Conservation (phyloP, 2,329 filamentous ascomycete genomes). For the Fusarium duplospermum region DNA sequence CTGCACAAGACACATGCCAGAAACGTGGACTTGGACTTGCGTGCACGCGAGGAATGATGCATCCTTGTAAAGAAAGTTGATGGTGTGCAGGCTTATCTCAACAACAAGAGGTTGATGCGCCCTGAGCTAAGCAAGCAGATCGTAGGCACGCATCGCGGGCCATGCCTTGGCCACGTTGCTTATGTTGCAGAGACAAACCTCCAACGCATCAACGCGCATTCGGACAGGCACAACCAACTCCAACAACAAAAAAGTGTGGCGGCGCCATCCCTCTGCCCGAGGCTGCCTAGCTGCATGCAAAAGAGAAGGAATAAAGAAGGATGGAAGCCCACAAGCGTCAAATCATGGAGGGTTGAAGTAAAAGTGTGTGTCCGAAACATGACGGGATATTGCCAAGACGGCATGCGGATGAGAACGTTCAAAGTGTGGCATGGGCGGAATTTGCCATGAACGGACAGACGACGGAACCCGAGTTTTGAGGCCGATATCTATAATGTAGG, state of each 20-base stretch:
- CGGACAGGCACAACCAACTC: background rate
- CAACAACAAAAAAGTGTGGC: slow-evolving; percentile 2
- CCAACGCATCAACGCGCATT: background rate
- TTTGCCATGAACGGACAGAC: slow-evolving; percentile 6
- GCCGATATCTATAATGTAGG: background rate
- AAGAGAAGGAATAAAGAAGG: slow-evolving; percentile 36
- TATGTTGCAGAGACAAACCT: background rate
- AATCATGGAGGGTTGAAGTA: background rate
- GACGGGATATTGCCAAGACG: slow-evolving; percentile 11
- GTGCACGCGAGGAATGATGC: slow-evolving; percentile 8
- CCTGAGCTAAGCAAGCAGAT: background rate
- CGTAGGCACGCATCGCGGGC: slow-evolving; percentile 2
- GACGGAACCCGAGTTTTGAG: slow-evolving; percentile 14
- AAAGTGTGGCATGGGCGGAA: slow-evolving; percentile 21
- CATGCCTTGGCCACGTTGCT: slow-evolving; percentile 24
- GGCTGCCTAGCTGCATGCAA: slow-evolving; percentile 1
- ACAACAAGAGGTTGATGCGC: background rate
- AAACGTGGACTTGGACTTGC: slow-evolving; percentile 26
- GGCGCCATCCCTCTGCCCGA: slow-evolving; percentile 36
- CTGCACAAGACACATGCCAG: slow-evolving; percentile 20
- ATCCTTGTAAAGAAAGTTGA: background rate
- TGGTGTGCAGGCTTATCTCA: slow-evolving; percentile 1
- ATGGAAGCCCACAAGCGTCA: slow-evolving; percentile 7
- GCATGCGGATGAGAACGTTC: background rate
- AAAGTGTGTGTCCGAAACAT: background rate